Evolutionary conservation across 768 basidiomycete species (phyloP), one percentile per base, ranked within the genome.

Genomic region (Guyanaporus albipodus): DNA sequence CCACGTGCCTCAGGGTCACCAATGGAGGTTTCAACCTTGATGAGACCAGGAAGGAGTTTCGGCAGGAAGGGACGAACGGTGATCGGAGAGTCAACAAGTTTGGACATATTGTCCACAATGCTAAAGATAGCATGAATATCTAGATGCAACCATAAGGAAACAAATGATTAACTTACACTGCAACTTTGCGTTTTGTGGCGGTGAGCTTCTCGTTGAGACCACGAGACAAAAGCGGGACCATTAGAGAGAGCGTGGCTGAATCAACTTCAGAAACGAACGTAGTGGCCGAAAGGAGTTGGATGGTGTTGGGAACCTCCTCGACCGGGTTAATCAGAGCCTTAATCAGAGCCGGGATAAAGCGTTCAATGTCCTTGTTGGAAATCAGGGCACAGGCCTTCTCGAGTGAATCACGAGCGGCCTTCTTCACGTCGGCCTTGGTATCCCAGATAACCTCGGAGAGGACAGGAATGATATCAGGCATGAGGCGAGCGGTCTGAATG

Each of bases 251-350:
- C 56, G 94, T 96, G 46, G 93, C 80, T 40, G 93, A 92, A 62
- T 96, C 94, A 72, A 97, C 94, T 78, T 97, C 94, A 42, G 94
- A 91, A 90, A 97, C 94, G 85, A 96, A 97, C 70, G 94, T 97
- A 71, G 94, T 97, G 48, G 94, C 83, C 71, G 94, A 92, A 72
- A 96, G 91, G 73, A 95, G 87, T 53, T 79, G 79, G 62, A 97
- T 90, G 63, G 93, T 96, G 61, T 83, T 86, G 61, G 94, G 89
- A 48, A 97, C 94, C 83, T 99, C 96, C 77, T 99, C 95, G 55
- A 96, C 92, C 61, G 96, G 96, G 79, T 99, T 94, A 74, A 97
- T 92, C 64, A 98, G 78, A 68, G 91, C 87, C 70, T 95, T 92
- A 71, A 97, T 94, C 63, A 99, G 83, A 68, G 94, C 94, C 60